Base-by-base conservation (phyloP, 768 basidiomycete species). In the Mrakia blollopis region DNA sequence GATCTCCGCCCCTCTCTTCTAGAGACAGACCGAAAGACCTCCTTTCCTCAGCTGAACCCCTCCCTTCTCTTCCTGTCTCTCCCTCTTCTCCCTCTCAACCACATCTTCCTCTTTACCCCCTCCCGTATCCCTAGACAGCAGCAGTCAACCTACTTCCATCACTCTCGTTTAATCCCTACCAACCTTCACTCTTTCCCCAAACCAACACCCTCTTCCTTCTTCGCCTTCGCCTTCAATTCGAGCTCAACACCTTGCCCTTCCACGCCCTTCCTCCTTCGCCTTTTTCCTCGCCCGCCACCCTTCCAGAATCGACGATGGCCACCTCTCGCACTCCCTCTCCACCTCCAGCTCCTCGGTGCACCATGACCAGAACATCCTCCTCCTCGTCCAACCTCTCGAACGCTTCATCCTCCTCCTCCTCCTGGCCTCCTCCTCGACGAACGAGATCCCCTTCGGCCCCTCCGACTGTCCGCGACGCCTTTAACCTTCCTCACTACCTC, bases 401-500 rank as follows among this genome's bases (percentile, higher is more conserved):
- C 71, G n/a, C 71, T 28, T 54, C 71, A 1, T 16, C 44, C 30
- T 32, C 70, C 9, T 50, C 71, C 13, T 60, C 54, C 35, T 39
- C 71, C 47, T 72, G 35, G 35, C 35, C 71, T 57, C 35, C 50
- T 28, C 44, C 70, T 23, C n/a, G 50, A 9, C 71, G 71, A 32
- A 47, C 71, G 23, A 32, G 71, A 18, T 50, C 71, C 21, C 71
- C 71, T 9, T 72, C 71, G 9, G 50, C 71, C 11, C 52, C 71
- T 18, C 50, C 71, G 10, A 16, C 18, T 8, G 18, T 37, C 0
- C 41, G 44, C 21, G 70, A 72, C 35, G 50, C 44, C 13, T 72
- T 74, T 62, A 52, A 62, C 35, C 61, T 74, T 8, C 63, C 73
- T 41, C 63, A 41, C 7, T 35, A 60, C 61, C 72, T 73, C 32